Evolutionary conservation across 2,329 filamentous ascomycete species (phyloP).

Genomic region (Aureobasidium mangrovei): DNA sequence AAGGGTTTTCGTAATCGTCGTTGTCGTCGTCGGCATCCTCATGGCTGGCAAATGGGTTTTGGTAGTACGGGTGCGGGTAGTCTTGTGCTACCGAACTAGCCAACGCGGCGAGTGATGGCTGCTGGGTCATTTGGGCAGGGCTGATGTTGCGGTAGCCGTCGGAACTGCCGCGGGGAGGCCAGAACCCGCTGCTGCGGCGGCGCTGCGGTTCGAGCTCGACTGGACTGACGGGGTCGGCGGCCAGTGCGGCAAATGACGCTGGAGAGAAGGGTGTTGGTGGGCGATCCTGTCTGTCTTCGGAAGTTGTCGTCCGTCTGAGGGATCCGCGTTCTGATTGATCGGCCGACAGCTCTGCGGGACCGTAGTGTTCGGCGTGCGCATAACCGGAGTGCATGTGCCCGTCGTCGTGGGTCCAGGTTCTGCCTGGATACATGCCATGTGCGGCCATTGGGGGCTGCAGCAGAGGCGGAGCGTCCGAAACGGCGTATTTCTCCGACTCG

Average conservation of each 20-base stretch:
- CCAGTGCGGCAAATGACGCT: neutral
- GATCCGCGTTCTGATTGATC: neutral
- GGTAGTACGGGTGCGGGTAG: conserved; percentile 5
- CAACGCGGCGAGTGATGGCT: neutral
- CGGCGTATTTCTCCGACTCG: conserved; percentile 7
- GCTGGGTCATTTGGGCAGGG: neutral
- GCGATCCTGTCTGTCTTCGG: neutral
- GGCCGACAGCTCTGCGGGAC: conserved; percentile 8
- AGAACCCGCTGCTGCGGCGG: conserved; percentile 1
- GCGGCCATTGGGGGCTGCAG: neutral
- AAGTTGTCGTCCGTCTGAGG: neutral
- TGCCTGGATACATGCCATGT: neutral
- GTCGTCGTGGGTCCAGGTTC: neutral
- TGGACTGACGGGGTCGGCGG: neutral
- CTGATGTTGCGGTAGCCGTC: neutral
- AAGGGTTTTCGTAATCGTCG: conserved; percentile 6
- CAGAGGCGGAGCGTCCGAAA: neutral
- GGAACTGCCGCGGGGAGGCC: neutral
- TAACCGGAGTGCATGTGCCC: conserved; percentile 1
- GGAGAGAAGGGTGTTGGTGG: conserved; percentile 9
- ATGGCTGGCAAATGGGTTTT: conserved; percentile 14
- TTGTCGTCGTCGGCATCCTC: conserved; percentile 11
- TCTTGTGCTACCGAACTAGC: conserved; percentile 1
- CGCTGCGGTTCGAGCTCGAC: conserved; percentile 2
- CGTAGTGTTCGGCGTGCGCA: neutral